phyloP scores from a whole-genome alignment of 2,329 filamentous ascomycete species.

The Septoria linicola region DNA sequence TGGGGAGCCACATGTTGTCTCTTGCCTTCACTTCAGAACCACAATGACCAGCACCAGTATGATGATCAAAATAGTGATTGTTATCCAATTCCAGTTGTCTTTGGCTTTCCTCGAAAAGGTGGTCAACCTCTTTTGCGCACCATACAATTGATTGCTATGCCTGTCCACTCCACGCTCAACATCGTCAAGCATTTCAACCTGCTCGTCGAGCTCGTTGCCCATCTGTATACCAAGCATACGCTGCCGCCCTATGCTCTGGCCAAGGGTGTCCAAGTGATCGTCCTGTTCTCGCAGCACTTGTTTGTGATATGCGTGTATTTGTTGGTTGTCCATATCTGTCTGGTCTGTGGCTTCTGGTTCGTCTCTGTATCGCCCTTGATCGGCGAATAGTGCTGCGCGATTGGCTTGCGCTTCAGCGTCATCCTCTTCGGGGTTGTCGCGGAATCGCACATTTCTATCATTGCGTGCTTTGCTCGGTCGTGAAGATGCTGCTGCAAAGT shows the following conservation, averaged over 20 bases:
- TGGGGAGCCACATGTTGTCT: no score
- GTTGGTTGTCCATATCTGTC: constrained; percentile 68
- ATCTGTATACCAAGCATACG: constrained; percentile 93
- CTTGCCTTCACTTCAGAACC: constrained; percentile 73
- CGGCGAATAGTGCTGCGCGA: constrained; percentile 57
- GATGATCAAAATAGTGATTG: constrained; percentile 75
- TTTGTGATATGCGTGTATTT: constrained; percentile 82
- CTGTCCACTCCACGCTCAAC: constrained; percentile 79
- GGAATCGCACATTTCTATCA: constrained; percentile 68
- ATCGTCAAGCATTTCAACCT: constrained; percentile 85
- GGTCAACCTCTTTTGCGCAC: constrained; percentile 70
- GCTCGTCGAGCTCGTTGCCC: constrained; percentile 89
- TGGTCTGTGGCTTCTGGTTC: constrained; percentile 59
- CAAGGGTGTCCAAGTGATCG: constrained; percentile 82
- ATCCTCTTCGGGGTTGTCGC: constrained; percentile 56
- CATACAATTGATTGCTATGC: constrained; percentile 72
- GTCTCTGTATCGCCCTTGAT: constrained; percentile 60
- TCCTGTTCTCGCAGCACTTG: constrained; percentile 86
- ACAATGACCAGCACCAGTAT: constrained; percentile 79
- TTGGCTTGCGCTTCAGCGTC: constrained; percentile 52
- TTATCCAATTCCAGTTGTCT: constrained; percentile 86
- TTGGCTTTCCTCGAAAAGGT: constrained; percentile 70
- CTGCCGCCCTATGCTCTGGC: constrained; percentile 83
- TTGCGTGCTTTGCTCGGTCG: constrained; percentile 43
- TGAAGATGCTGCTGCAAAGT: constrained; percentile 63